Evolutionary conservation across 2,329 filamentous ascomycete species (phyloP), one percentile per base, ranked within the genome.

Genomic region (Colletotrichum sp.): DNA sequence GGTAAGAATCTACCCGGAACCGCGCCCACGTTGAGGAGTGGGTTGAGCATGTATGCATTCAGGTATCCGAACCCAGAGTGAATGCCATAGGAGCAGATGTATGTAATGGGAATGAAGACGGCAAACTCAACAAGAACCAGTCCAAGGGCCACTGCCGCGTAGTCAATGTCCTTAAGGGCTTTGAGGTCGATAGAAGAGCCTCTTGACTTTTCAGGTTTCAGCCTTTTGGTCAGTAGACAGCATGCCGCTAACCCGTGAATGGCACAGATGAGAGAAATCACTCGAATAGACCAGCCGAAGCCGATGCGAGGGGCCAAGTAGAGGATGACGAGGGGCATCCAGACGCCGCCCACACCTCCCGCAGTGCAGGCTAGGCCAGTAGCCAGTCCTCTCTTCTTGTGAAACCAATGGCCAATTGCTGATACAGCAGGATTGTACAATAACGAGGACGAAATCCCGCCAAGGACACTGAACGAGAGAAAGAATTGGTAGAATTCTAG

Each of bases 351-450:
- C 6, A 92, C 80, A 6, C 89, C 90, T 5, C 90, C 90, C 3
- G 93, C 94, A 0, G 92, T 91, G 12, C 92, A 90, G 5, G 93
- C 93, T 30, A 95, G 85, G 12, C 94, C 94, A 1, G 92, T 95
- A 3, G 94, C 93, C 68, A 92, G 88, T 3, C 90, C 94, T 11
- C 94, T 90, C 60, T 90, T 90, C 11, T 85, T 83, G 8, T 89
- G 86, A 84, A 95, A 95, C 85, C 90, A 95, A 79, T 95, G 94
- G 0, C 92, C 92, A 4, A 95, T 89, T 4, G 91, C 89, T 5
- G 91, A 89, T 36, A 95, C 85, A 11, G 91, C 89, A 0, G 94
- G 93, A 0, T 92, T 95, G 82, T 94, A 94, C 55, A 95, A 89
- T 19, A 94, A 86, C 1, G 92, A 93, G 1, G 91, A 91, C 2